Conservation (phyloP, 805 yeast genomes). For the Candida arabinofermentans region DNA sequence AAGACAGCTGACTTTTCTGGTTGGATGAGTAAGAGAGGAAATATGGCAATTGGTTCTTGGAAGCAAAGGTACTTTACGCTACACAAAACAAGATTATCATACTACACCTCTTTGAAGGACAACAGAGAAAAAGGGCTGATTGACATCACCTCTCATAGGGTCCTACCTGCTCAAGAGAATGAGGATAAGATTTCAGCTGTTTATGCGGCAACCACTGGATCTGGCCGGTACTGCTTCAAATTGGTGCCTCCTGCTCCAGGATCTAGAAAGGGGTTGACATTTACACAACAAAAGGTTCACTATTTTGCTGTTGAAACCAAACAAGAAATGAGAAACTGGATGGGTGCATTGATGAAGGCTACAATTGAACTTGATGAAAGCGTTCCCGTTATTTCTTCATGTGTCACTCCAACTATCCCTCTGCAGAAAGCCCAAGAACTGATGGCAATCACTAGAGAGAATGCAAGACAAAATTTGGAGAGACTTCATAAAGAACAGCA, state of each 20-base stretch:
- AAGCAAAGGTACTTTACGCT: slow-evolving; percentile 79
- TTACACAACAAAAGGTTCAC: slow-evolving; percentile 94
- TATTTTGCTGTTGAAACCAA: slow-evolving; percentile 91
- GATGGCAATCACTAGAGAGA: slow-evolving; percentile 77
- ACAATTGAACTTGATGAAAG: slow-evolving; percentile 94
- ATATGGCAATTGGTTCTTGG: slow-evolving; percentile 85
- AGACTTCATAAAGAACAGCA: slow-evolving; percentile 36
- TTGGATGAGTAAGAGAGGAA: slow-evolving; percentile 95
- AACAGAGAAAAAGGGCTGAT: slow-evolving; percentile 86
- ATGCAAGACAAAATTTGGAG: slow-evolving; percentile 51
- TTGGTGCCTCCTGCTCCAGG: slow-evolving; percentile 98
- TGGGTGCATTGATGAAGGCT: slow-evolving; percentile 90
- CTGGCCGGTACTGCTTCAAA: slow-evolving; percentile 91
- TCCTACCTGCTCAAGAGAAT: slow-evolving; percentile 68
- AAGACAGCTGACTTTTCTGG: slow-evolving; percentile 77
- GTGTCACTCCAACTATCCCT: slow-evolving; percentile 93
- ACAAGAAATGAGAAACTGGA: slow-evolving; percentile 94
- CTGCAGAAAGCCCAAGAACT: slow-evolving; percentile 82
- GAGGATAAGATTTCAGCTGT: slow-evolving; percentile 79
- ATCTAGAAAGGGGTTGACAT: slow-evolving; percentile 87
- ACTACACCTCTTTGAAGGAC: slow-evolving; percentile 76
- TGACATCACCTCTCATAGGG: slow-evolving; percentile 93
- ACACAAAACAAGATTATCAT: slow-evolving; percentile 90
- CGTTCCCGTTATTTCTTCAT: slow-evolving; percentile 87
- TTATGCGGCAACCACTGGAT: slow-evolving; percentile 90